Base-by-base conservation (phyloP, 805 yeast species). In the Nakazawaea molendinolei region DNA sequence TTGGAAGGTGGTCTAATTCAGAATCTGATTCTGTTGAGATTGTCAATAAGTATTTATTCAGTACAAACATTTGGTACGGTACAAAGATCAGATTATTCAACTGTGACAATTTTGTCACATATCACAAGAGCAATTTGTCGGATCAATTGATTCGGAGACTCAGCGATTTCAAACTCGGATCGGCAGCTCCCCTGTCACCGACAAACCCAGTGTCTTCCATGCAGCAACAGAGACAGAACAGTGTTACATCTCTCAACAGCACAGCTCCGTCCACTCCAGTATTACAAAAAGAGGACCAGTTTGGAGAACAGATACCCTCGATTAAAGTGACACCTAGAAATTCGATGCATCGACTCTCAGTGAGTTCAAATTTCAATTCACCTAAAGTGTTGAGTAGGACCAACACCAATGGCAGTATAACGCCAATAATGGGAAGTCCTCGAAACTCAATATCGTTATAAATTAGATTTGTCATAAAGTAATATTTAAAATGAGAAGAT, bases 61-160 rank as follows among this genome's bases (percentile, higher is more conserved):
- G 45, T 22, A 41, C 48, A 13, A 67, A 69, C 33, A 51, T 62
- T n/a, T 74, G 76, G 74, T 49, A 51, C 8, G 61, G 61, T 3
- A 68, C 76, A 1, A 45, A 51, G n/a, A 55, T 72, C n/a, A 55
- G 47, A 34, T 51, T 74, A 12, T 72, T 74, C 52, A 60, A 21
- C 13, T 20, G 35, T 1, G 39, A 36, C 8, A 30, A 30, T 10
- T 36, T 26, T 16, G 14, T 24, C 12, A 23, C 28, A 16, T 12
- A 20, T 8, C 35, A 36, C 10, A 36, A 31, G 32, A 28, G 35
- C 1, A 36, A 36, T 20, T 31, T 69, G 31, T 71, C 79, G 0
- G 66, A 66, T 39, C 55, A 63, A 9, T 49, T 79, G 38, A 63
- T 71, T 7, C 64, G 70, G 40, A 58, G 75, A 38, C 50, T 74